Evolutionary conservation across 345 rosid species (phyloP), one percentile per base, ranked within the genome.

Genomic region (Iberis pinnata): DNA sequence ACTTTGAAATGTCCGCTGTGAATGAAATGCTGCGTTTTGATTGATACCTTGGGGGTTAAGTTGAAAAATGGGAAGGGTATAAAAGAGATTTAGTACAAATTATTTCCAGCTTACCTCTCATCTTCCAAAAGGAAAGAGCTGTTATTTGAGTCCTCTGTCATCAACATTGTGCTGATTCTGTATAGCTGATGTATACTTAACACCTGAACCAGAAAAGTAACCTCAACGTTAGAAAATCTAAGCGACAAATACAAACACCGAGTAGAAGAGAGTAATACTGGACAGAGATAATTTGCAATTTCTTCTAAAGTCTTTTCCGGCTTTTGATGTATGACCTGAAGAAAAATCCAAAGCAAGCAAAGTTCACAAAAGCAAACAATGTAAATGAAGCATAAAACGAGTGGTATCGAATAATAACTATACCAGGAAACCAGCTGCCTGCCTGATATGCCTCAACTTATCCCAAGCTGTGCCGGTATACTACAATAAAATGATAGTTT

Each of bases 401-500:
- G 15, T 18, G 39, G 32, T 15, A 26, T 46, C 15, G 9, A 33
- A 40, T 16, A 45, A 53, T 51, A 65, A 19, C 40, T 19, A 78
- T 79, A 92, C 98, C 47, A 92, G 82, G 90, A 92, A 88, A 40
- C 97, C 98, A 44, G 88, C 97, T 49, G 98, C 98, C 78, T 92
- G 98, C 67, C 98, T 85, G 57, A 92, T 88, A 67, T 92, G 98
- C 73, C 79, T 80, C 71, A 92, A 63, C 75, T 92, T 97, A 75
- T 92, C 98, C 98, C 98, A 92, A 31, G 97, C 84, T n/a, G 82
- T 77, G 49, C 98, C 98, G 33, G 88, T 94, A 75, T 80, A 92
- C 98, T 92, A 77, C 26, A 42, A 15, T 50, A 51, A 60, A 35
- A 54, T 53, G 58, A 33, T 50, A 36, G 13, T 18, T 45, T 4